Evolutionary conservation across 179 eudicot species (phyloP).

Genomic region (Gypsophila paniculata): DNA sequence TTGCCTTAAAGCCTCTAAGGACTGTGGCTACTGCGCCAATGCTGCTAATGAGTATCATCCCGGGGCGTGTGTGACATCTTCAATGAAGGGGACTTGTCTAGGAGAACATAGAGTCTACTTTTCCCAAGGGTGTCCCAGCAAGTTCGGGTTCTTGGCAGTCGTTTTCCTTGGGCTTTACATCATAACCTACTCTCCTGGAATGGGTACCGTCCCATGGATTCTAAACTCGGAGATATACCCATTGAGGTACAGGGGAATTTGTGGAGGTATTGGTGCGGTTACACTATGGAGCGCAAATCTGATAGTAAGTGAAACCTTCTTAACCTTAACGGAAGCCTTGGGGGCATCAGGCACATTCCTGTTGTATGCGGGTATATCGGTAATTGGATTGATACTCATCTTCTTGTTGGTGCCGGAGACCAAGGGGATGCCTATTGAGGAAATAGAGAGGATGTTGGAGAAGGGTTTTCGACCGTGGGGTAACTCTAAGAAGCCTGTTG

Average conservation of each 20-base stretch:
- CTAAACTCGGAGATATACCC: constrained; percentile 74
- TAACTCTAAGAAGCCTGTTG: neutral
- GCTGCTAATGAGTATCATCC: constrained; percentile 36
- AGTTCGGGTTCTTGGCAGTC: constrained; percentile 49
- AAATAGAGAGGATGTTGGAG: constrained; percentile 61
- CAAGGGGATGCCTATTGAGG: constrained; percentile 62
- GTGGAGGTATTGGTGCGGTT: constrained; percentile 72
- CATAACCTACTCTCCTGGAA: constrained; percentile 58
- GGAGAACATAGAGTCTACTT: constrained; percentile 45
- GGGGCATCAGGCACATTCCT: constrained; percentile 57
- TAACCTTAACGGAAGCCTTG: constrained; percentile 50
- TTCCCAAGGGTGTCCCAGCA: constrained; percentile 66
- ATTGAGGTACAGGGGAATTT: constrained; percentile 52
- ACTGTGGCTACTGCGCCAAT: constrained; percentile 60
- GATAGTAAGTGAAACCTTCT: constrained; percentile 55
- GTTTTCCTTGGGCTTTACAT: constrained; percentile 49
- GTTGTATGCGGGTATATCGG: constrained; percentile 51
- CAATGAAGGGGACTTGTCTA: constrained; percentile 31
- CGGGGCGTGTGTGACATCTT: constrained; percentile 55
- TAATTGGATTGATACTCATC: constrained; percentile 42
- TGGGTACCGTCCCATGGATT: constrained; percentile 79
- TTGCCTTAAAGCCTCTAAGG: constrained; percentile 55
- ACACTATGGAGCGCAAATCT: constrained; percentile 60
- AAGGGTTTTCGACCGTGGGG: constrained; percentile 49
- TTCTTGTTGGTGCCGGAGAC: constrained; percentile 65